A percentile compares a stretch with the other conserved stretches of the same genome.
These are phyloP conservation scores for Stemphylium beticola DNA, from an alignment of 2,329 filamentous ascomycete species.

Conservation along the genomic window DNA sequence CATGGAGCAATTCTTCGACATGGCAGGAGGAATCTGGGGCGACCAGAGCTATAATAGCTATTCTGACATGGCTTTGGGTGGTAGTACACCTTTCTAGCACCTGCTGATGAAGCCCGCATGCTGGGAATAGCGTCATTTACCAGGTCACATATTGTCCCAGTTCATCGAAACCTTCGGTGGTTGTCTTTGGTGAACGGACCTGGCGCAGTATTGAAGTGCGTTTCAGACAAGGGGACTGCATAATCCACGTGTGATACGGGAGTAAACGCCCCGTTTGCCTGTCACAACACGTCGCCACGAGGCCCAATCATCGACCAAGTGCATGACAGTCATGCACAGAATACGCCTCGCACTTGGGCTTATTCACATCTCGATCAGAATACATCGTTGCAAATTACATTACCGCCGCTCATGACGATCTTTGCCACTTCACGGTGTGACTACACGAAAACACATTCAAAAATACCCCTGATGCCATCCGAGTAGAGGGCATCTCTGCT, in stretches of 20 bases:
- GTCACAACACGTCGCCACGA: neutral
- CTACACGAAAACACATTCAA: neutral
- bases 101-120: neutral
- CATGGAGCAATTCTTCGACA: slow-evolving; percentile 44
- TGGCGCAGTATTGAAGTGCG: neutral
- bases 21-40: slow-evolving; percentile 36
- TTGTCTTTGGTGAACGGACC: neutral
- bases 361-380: neutral
- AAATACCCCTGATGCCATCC: neutral
- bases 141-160: neutral
- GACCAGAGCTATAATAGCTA: slow-evolving; percentile 26
- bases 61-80: slow-evolving; percentile 36
- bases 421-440: neutral
- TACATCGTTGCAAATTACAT: neutral
- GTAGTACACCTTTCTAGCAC: neutral
- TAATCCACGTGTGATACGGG: neutral
- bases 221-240: neutral
- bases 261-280: neutral
- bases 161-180: too few species aligned
- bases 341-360: neutral
- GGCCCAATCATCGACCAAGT: neutral
- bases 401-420: neutral
- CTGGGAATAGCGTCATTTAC: neutral
- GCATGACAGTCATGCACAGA: neutral
- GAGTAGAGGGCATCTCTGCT: too few species aligned